Conservation (phyloP, 495 filamentous ascomycete species). For the Xylaria acuta region DNA sequence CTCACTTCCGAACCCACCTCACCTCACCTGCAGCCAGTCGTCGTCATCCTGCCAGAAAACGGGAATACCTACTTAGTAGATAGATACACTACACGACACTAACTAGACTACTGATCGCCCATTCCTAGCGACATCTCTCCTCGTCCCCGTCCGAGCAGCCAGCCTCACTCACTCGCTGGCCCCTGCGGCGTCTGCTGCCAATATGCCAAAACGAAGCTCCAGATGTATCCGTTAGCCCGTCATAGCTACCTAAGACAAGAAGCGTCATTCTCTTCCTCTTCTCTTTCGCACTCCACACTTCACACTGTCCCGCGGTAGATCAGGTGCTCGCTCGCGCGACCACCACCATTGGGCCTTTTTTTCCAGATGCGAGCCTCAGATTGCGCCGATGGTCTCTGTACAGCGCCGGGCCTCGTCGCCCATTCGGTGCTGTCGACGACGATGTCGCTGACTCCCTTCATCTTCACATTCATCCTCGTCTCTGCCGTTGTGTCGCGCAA, state of each 20-base stretch:
- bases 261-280: background rate
- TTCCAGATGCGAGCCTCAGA: conserved; percentile 38
- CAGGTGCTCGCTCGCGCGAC: conserved; percentile 1
- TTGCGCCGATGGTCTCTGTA: conserved; percentile 45
- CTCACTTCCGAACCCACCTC: background rate
- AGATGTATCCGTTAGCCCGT: conserved; percentile 23
- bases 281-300: background rate
- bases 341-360: background rate
- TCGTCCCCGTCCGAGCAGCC: background rate
- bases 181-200: conserved; percentile 21
- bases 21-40: conserved; percentile 10
- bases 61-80: background rate
- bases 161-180: background rate
- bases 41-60: conserved; percentile 19
- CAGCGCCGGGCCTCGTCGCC: conserved; percentile 35
- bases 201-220: conserved; percentile 14
- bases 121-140: background rate
- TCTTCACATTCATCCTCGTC: conserved; percentile 38
- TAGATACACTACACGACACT: background rate
- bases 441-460: conserved; percentile 49
- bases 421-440: conserved; percentile 39
- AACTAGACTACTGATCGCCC: background rate
- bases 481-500: conserved; percentile 61
- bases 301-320: background rate
- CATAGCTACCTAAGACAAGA: conserved; percentile 18